These are phyloP conservation scores for Claviceps maximensis DNA, from an alignment of 2,329 filamentous ascomycete genomes.

Conservation along the genomic window DNA sequence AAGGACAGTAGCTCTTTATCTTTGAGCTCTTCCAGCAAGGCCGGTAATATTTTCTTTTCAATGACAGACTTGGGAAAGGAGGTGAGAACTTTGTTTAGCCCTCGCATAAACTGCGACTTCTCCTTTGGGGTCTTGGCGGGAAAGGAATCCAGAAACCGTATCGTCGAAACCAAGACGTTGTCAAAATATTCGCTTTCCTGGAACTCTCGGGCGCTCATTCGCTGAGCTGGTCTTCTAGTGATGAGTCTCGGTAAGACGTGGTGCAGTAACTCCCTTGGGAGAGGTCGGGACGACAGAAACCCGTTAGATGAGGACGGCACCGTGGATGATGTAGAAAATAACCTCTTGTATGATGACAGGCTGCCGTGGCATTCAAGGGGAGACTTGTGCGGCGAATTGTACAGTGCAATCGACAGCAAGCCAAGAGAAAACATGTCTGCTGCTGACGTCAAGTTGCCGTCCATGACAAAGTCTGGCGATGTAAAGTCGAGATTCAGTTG, in stretches of 20 bases:
- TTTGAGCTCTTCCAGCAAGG: constrained; percentile 83
- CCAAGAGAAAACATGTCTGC: constrained; percentile 93
- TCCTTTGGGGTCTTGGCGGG: constrained; percentile 86
- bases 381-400: constrained; percentile 86
- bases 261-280: constrained; percentile 65
- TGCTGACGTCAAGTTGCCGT: constrained; percentile 70
- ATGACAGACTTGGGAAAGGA: constrained; percentile 90
- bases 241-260: constrained; percentile 76
- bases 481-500: constrained; percentile 89
- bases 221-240: constrained; percentile 72
- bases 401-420: constrained; percentile 74
- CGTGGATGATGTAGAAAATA: constrained; percentile 66
- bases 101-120: constrained; percentile 83
- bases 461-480: constrained; percentile 87
- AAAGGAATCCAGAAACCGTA: constrained; percentile 83
- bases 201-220: constrained; percentile 80
- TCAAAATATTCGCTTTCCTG: constrained; percentile 95
- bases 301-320: constrained; percentile 72
- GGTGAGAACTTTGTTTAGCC: constrained; percentile 71
- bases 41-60: constrained; percentile 86
- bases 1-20: constrained; percentile 75
- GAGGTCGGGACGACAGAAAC: constrained; percentile 64
- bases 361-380: constrained; percentile 75
- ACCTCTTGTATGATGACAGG: constrained; percentile 68
- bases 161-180: constrained; percentile 90